Evolutionary conservation across 192 early-diverging fungal species (phyloP).

Genomic region (Entrophospora sp.): DNA sequence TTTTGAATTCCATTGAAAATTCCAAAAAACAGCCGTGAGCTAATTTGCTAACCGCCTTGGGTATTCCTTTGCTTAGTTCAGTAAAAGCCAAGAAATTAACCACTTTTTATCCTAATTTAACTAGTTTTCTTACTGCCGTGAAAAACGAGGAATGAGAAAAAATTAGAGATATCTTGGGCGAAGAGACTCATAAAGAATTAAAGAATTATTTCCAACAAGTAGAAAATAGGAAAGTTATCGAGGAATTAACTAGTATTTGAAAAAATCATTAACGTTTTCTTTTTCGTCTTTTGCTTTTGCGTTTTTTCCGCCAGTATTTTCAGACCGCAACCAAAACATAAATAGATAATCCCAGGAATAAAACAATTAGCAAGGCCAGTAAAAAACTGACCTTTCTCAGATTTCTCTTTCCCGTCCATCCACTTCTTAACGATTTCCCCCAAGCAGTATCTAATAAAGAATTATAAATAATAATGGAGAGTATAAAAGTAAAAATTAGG

Average conservation of each 20-base stretch:
- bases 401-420: no score
- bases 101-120: neutral
- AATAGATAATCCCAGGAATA: no score
- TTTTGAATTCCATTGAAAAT: neutral
- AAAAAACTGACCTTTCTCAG: no score
- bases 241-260: neutral
- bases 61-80: neutral
- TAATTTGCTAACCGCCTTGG: neutral
- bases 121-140: neutral
- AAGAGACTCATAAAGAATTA: neutral
- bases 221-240: neutral
- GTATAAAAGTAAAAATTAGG: no score
- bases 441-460: no score
- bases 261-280: no score
- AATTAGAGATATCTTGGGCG: neutral
- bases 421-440: no score
- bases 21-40: neutral
- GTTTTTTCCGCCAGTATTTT: no score
- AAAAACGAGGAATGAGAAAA: neutral
- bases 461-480: no score
- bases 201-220: neutral
- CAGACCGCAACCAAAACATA: no score
- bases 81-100: neutral
- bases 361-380: no score
- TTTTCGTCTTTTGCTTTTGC: no score